phyloP scores from a whole-genome alignment of 768 basidiomycete genomes.

The Mycena pura region DNA sequence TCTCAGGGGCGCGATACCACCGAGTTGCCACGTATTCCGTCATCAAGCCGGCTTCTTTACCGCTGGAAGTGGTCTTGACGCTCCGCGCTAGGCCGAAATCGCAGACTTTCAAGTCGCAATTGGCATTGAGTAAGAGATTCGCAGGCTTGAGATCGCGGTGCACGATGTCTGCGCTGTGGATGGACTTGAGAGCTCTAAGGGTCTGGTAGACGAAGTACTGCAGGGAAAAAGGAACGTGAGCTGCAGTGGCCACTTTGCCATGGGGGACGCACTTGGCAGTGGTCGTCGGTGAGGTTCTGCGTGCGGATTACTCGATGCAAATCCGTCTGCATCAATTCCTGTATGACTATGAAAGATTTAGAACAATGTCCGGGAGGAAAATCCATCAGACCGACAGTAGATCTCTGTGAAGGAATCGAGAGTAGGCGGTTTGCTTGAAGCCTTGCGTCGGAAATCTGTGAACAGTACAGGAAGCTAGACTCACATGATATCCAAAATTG shows the following conservation, averaged over 20 bases:
- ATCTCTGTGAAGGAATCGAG: constrained; percentile 86
- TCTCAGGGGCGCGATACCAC: constrained; percentile 94
- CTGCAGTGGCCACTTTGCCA: constrained; percentile 37
- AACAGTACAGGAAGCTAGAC: too few species aligned
- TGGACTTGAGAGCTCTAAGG: constrained; percentile 85
- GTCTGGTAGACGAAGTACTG: constrained; percentile 87
- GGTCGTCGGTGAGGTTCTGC: constrained; percentile 90
- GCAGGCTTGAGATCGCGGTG: constrained; percentile 86
- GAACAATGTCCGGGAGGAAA: constrained; percentile 7
- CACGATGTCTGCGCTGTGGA: constrained; percentile 86
- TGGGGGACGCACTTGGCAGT: constrained; percentile 63
- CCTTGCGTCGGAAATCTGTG: too few species aligned
- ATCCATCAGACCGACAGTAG: constrained; percentile 59
- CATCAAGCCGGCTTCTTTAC: constrained; percentile 73
- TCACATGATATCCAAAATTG: constrained; percentile 83
- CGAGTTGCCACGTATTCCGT: constrained; percentile 90
- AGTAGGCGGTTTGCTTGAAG: constrained; percentile 68
- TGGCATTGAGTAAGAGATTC: constrained; percentile 87
- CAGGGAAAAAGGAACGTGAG: constrained; percentile 30
- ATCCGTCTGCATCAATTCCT: constrained; percentile 91
- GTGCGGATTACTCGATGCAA: constrained; percentile 91
- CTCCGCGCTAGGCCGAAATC: constrained; percentile 87
- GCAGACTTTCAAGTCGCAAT: constrained; percentile 88
- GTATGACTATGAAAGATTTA: constrained; percentile 58
- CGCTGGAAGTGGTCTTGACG: constrained; percentile 60